Percentiles rank a stretch among this genome's conserved stretches.
Conservation (phyloP, 225 moss, liverwort and hornwort genomes). For the Polytrichum formosum region DNA sequence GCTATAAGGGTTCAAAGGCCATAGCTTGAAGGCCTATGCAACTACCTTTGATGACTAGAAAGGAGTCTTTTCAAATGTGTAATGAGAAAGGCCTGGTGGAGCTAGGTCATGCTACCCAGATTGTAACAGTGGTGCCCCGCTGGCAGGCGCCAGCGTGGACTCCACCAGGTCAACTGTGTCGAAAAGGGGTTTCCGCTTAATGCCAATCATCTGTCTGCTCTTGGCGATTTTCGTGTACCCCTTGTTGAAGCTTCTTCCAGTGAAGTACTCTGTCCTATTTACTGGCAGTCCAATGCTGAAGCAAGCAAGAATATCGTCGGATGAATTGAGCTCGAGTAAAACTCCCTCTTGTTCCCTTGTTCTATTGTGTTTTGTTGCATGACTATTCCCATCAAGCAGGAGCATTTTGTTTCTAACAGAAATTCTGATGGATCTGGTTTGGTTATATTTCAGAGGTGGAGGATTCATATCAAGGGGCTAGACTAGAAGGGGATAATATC, state of each 20-base stretch:
- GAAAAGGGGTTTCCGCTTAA: slow-evolving; percentile 12
- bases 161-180: slow-evolving; percentile 16
- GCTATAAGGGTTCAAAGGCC: too few relatives aligned
- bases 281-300: slow-evolving; percentile 16
- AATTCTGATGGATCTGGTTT: slow-evolving; percentile 4
- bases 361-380: neutral
- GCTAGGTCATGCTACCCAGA: slow-evolving; percentile 9
- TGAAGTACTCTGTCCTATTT: slow-evolving; percentile 12
- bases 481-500: slow-evolving; percentile 73
- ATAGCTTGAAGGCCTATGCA: neutral
- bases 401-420: neutral
- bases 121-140: slow-evolving; percentile 17
- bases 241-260: slow-evolving; percentile 14
- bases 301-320: slow-evolving; percentile 6
- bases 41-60: slow-evolving; percentile 5
- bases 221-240: slow-evolving; percentile 21
- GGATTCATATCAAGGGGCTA: slow-evolving; percentile 80
- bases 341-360: slow-evolving; percentile 1
- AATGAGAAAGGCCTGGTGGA: slow-evolving; percentile 9
- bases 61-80: too few relatives aligned
- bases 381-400: neutral
- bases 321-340: slow-evolving; percentile 5
- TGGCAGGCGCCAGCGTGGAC: slow-evolving; percentile 18
- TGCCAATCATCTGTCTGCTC: slow-evolving; percentile 16
- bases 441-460: slow-evolving; percentile 57